Evolutionary conservation across 345 rosid species (phyloP), one percentile per base, ranked within the genome.

Genomic region (Eucalyptus marginata): DNA sequence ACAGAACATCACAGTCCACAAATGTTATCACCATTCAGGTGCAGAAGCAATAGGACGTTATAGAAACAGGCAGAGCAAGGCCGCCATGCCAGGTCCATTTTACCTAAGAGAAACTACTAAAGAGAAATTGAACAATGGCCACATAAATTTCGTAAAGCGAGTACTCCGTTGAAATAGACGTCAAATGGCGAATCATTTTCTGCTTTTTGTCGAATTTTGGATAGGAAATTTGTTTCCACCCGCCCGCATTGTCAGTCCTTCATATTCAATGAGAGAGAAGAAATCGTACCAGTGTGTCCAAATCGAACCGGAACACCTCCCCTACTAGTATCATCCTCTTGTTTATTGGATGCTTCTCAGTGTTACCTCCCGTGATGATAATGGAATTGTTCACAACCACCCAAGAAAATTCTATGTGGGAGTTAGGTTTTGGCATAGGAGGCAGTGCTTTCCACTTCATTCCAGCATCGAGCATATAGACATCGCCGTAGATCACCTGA

Each of bases 351-450:
- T 97, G 98, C 94, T 96, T 95, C 90, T 96, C 98, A 2, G 97
- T 94, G 16, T 97, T 96, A 46, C 99, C 99, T 79, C 99, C 98
- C 0, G 95, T 87, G 71, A 96, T 95, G 89, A 96, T 92, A 16
- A 96, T 93, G 24, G 97, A 96, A 92, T 95, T 95, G 93, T 96
- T 97, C 86, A 94, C 93, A 0, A 96, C 87, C 44, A 95, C 93
- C 99, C 99, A 97, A 7, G 98, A 91, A 27, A 92, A 95, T 91
- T 96, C 99, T 80, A 96, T 95, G 89, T 96, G 99, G 51, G 99
- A 96, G 92, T 95, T 89, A 25, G 96, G 95, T 92, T 96, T 96
- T 81, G 98, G 99, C 98, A 97, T 93, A 44, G 96, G 91, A 76
- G 97, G 93, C 86, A 96, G 89, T 88, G 86, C 81, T 90, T 92